These are phyloP conservation scores for Rhizoclosmatium sp. DNA, from an alignment of 192 early-diverging fungal genomes.

Conservation along the genomic window DNA sequence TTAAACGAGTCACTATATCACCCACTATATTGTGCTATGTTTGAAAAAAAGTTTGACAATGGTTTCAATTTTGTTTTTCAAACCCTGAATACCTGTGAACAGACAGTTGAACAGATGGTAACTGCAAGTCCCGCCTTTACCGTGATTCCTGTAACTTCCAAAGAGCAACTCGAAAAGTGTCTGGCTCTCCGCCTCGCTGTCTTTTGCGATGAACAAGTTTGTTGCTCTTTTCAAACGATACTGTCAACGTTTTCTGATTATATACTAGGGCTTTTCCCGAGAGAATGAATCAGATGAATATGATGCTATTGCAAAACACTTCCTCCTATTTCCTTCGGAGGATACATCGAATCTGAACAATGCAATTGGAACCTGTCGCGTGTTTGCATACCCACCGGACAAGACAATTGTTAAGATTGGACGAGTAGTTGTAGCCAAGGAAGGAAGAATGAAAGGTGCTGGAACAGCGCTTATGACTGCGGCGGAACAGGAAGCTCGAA, in stretches of 20 bases:
- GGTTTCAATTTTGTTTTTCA: no score
- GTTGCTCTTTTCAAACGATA: background rate
- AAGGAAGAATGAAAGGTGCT: background rate
- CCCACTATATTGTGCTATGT: no score
- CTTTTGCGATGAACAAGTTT: conserved; percentile 10
- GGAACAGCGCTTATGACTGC: background rate
- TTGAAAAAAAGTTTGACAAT: no score
- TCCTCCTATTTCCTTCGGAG: background rate
- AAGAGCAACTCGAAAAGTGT: no score
- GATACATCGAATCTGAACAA: background rate
- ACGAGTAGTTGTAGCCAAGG: conserved; percentile 11
- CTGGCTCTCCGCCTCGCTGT: background rate
- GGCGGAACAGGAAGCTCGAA: conserved; percentile 5
- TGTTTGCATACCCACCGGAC: conserved; percentile 14
- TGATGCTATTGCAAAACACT: conserved; percentile 14
- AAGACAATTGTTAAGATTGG: conserved; percentile 7
- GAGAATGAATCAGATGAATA: background rate
- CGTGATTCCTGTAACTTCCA: no score
- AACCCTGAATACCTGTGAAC: no score
- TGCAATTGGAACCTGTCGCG: conserved; percentile 1
- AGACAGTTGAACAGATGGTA: no score
- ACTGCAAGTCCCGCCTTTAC: no score
- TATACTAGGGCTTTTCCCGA: background rate
- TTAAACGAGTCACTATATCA: no score
- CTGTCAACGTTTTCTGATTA: background rate